Conservation (phyloP, 2,329 filamentous ascomycete genomes). For the Pleurostoma richardsiae region DNA sequence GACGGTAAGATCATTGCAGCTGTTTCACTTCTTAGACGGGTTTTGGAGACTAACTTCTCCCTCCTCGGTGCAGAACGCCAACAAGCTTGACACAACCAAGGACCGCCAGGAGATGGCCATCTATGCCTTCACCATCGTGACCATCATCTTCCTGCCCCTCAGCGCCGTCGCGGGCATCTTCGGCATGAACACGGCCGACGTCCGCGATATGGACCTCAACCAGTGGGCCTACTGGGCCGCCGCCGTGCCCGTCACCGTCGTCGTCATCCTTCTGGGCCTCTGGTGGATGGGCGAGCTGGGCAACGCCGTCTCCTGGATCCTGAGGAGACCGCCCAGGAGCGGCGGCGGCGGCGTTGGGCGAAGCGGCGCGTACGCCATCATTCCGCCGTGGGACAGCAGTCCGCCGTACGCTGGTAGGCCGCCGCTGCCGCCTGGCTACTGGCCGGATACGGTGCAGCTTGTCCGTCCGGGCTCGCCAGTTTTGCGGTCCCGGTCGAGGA, state of each 20-base stretch:
- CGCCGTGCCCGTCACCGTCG: slow-evolving; percentile 38
- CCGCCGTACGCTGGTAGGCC: not conserved
- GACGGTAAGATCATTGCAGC: slow-evolving; percentile 11
- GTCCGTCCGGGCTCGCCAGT: too few relatives aligned
- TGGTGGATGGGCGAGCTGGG: slow-evolving; percentile 38
- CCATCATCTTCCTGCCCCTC: slow-evolving; percentile 42
- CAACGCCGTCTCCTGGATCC: slow-evolving; percentile 19
- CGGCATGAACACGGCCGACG: slow-evolving; percentile 47
- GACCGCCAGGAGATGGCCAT: slow-evolving; percentile 42
- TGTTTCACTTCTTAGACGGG: too few relatives aligned
- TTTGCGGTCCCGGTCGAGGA: too few relatives aligned
- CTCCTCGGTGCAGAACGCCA: slow-evolving; percentile 17
- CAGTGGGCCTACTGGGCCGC: slow-evolving; percentile 47
- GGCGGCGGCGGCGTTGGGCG: not conserved
- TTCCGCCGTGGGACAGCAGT: not conserved
- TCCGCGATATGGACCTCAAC: slow-evolving; percentile 40
- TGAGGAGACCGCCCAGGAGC: not conserved
- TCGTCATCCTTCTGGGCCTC: slow-evolving; percentile 32
- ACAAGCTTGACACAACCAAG: slow-evolving; percentile 33
- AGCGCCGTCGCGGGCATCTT: slow-evolving; percentile 42
- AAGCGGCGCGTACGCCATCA: not conserved
- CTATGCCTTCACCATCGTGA: slow-evolving; percentile 44
- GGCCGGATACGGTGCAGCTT: not conserved
- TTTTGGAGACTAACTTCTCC: not conserved
- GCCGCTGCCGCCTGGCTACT: not conserved